Percentiles rank a stretch among this genome's conserved stretches.
Evolutionary conservation across 352 stramenopile species (phyloP).

Genomic region (Phytopythium ostracodes): DNA sequence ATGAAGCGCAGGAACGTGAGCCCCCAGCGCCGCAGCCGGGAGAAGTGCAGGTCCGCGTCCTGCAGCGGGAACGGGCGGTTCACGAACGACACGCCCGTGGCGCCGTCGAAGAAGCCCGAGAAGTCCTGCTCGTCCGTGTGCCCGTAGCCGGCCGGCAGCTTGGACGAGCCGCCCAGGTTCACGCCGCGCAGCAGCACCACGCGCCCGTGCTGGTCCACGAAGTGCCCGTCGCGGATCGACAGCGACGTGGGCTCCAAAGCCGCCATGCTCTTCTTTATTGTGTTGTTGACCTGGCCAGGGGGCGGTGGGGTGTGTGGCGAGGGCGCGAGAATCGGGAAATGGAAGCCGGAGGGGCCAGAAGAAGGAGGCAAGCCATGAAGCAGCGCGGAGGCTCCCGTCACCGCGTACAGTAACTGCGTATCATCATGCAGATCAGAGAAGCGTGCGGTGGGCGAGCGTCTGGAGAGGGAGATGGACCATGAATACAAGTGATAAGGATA

Average conservation of each 20-base stretch:
- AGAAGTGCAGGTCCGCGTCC: constrained; percentile 65
- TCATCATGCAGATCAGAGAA: background rate
- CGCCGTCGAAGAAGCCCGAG: constrained; percentile 48
- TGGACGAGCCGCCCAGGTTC: constrained; percentile 87
- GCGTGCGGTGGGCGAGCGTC: background rate
- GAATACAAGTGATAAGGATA: background rate
- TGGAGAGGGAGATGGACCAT: no score
- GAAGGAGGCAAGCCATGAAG: background rate
- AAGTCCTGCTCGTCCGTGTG: constrained; percentile 37
- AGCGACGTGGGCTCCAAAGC: constrained; percentile 22
- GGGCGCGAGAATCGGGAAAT: constrained; percentile 2
- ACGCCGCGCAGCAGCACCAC: constrained; percentile 79
- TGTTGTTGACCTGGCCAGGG: no score
- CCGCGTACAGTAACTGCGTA: no score
- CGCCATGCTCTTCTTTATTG: constrained; percentile 13
- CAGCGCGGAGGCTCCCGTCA: no score
- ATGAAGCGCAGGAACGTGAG: constrained; percentile 72
- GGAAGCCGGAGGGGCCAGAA: background rate
- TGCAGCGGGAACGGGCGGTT: constrained; percentile 67
- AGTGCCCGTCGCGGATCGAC: constrained; percentile 60
- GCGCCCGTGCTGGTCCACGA: constrained; percentile 76
- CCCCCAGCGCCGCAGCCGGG: constrained; percentile 55
- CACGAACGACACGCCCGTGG: constrained; percentile 58
- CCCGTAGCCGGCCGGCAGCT: constrained; percentile 63
- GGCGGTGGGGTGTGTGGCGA: no score